These are phyloP conservation scores for Bisporella sp. DNA, from an alignment of 2,329 filamentous ascomycete genomes.

Conservation along the genomic window DNA sequence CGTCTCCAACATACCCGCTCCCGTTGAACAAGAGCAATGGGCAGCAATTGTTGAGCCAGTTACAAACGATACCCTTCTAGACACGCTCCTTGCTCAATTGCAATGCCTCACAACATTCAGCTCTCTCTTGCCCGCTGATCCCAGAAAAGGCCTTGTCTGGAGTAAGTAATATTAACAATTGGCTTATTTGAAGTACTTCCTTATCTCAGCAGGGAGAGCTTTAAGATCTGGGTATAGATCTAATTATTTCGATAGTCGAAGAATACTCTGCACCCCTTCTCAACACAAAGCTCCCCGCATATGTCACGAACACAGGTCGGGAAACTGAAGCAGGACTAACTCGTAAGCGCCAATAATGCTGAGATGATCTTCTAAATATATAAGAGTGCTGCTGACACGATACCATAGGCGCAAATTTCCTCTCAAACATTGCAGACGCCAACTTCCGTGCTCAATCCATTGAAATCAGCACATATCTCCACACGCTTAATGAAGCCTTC, in stretches of 20 bases:
- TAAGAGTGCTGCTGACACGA: neutral
- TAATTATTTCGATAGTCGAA: constrained; percentile 30
- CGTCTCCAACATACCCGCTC: neutral
- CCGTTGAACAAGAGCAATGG: constrained; percentile 19
- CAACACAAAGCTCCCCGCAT: constrained; percentile 44
- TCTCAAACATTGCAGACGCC: constrained; percentile 47
- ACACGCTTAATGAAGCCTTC: constrained; percentile 21
- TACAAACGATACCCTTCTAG: constrained; percentile 56
- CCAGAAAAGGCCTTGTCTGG: constrained; percentile 41
- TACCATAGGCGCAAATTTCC: constrained; percentile 42
- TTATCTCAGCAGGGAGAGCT: too few relatives aligned
- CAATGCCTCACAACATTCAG: constrained; percentile 33
- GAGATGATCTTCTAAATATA: too few relatives aligned
- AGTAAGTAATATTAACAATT: constrained; percentile 10
- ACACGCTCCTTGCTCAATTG: constrained; percentile 60
- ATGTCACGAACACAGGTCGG: constrained; percentile 35
- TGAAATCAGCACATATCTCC: constrained; percentile 45
- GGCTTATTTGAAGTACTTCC: too few relatives aligned
- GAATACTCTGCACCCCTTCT: constrained; percentile 46
- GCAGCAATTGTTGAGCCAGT: constrained; percentile 61
- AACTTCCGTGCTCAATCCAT: constrained; percentile 45
- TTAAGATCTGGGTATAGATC: too few relatives aligned
- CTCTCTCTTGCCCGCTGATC: constrained; percentile 19
- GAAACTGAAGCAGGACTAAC: constrained; percentile 46
- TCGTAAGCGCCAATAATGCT: neutral